These are phyloP conservation scores for Ascochyta rabiei DNA, from an alignment of 2,329 filamentous ascomycete genomes.

Conservation along the genomic window DNA sequence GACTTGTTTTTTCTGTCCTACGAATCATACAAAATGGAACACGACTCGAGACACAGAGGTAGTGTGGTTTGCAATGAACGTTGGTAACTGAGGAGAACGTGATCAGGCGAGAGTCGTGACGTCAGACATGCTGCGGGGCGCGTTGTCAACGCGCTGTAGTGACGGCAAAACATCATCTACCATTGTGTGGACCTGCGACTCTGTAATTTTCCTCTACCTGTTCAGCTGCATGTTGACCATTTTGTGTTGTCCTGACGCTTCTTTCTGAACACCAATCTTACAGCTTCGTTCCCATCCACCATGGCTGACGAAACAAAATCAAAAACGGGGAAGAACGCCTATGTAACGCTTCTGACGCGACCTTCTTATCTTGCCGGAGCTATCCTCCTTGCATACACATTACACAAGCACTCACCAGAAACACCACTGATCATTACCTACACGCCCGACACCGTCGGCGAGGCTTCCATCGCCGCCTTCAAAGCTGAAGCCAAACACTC, in stretches of 20 bases:
- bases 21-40: neutral
- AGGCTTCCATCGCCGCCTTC: slow-evolving; percentile 51
- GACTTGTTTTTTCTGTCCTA: neutral
- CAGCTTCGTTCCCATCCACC: neutral
- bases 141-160: slow-evolving; percentile 6
- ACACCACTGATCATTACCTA: slow-evolving; percentile 59
- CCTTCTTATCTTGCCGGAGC: slow-evolving; percentile 60
- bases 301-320: slow-evolving; percentile 16
- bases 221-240: neutral
- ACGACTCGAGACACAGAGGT: neutral
- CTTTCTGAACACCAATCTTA: neutral
- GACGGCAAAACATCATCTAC: neutral
- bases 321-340: slow-evolving; percentile 42
- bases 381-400: slow-evolving; percentile 57
- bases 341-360: slow-evolving; percentile 59
- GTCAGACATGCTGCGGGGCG: slow-evolving; percentile 21
- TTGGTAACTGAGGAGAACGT: slow-evolving; percentile 2
- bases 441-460: slow-evolving; percentile 51
- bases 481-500: slow-evolving; percentile 49
- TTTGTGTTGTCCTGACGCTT: neutral
- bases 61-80: neutral
- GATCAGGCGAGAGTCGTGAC: slow-evolving; percentile 28
- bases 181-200: neutral
- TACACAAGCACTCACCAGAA: slow-evolving; percentile 52
- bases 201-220: neutral